Conservation (phyloP, 495 filamentous ascomycete species). For the Penicillium robsamsonii region DNA sequence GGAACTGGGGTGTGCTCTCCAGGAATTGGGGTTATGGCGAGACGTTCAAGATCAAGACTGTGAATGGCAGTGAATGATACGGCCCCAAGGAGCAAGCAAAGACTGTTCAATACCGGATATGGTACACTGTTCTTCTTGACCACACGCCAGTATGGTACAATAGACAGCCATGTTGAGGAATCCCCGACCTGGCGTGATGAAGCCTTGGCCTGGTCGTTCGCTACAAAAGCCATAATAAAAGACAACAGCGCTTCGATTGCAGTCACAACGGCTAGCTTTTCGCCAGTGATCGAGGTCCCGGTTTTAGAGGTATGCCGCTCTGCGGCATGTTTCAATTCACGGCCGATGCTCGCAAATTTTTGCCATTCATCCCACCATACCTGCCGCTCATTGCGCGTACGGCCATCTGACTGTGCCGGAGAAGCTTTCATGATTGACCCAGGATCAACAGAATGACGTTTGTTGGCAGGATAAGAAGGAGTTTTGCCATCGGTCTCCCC, state of each 20-base stretch:
- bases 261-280: slow-evolving; percentile 43
- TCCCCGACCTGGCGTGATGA: slow-evolving; percentile 38
- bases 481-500: slow-evolving; percentile 32
- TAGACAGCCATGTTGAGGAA: slow-evolving; percentile 47
- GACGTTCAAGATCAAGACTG: slow-evolving; percentile 46
- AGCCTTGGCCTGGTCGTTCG: slow-evolving; percentile 41
- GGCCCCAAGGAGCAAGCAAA: slow-evolving; percentile 47
- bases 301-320: slow-evolving; percentile 40
- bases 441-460: slow-evolving; percentile 28
- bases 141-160: slow-evolving; percentile 48
- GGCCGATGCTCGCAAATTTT: slow-evolving; percentile 41
- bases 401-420: slow-evolving; percentile 29
- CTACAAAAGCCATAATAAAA: slow-evolving; percentile 50
- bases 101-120: slow-evolving; percentile 40
- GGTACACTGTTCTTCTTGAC: slow-evolving; percentile 39
- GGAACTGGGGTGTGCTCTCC: slow-evolving; percentile 41
- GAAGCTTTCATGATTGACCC: slow-evolving; percentile 27
- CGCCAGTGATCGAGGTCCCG: slow-evolving; percentile 28
- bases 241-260: slow-evolving; percentile 50
- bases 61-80: slow-evolving; percentile 48
- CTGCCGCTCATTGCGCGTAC: slow-evolving; percentile 37
- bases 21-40: slow-evolving; percentile 38
- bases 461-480: slow-evolving; percentile 25
- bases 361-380: slow-evolving; percentile 48
- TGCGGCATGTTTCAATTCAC: slow-evolving; percentile 50